phyloP scores from a whole-genome alignment of 768 basidiomycete species.

The Lepiota venenata region DNA sequence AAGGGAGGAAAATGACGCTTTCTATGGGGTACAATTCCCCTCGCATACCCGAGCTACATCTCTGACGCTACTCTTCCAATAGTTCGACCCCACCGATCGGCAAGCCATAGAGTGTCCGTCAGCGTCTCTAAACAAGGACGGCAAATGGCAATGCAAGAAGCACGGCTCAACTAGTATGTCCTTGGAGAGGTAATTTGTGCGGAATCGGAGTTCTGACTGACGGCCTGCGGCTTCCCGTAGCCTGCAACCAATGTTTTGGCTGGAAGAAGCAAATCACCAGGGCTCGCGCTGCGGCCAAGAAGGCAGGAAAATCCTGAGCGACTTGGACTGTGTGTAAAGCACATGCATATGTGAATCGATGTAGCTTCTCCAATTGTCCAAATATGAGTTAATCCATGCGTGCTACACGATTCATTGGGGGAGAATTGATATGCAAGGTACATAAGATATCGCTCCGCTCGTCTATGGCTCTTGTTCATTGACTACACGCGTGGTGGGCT shows the following conservation, averaged over 20 bases:
- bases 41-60: constrained; percentile 5
- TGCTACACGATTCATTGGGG: too few relatives aligned
- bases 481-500: background rate
- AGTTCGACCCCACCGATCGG: constrained; percentile 66
- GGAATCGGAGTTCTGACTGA: background rate
- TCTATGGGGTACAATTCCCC: constrained; percentile 57
- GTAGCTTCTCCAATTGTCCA: background rate
- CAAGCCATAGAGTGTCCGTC: constrained; percentile 64
- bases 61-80: constrained; percentile 2
- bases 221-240: constrained; percentile 26
- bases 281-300: constrained; percentile 62
- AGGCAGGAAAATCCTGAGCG: constrained; percentile 43
- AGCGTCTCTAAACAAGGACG: constrained; percentile 68
- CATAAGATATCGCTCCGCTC: too few relatives aligned
- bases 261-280: constrained; percentile 86
- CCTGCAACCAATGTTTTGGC: constrained; percentile 65
- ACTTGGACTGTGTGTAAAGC: background rate
- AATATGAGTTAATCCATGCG: background rate
- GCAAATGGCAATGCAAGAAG: constrained; percentile 79
- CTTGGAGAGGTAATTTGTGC: background rate
- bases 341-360: background rate
- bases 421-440: too few relatives aligned
- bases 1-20: constrained; percentile 80
- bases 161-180: constrained; percentile 63
- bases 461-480: too few relatives aligned